Conservation (phyloP, 2,329 filamentous ascomycete genomes). For the Clarireedia paspali region DNA sequence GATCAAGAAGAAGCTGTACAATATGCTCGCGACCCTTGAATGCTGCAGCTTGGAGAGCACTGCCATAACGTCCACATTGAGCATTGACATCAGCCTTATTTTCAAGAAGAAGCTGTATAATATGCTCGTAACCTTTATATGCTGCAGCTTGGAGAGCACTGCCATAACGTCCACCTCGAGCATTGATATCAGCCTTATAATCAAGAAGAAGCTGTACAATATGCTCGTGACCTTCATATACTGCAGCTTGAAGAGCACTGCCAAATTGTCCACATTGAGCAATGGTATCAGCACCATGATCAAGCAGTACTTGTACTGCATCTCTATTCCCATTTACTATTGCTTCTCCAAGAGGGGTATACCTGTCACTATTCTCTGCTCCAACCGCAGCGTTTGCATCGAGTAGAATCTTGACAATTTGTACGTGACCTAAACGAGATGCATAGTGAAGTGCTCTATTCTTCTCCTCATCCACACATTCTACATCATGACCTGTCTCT, state of each 20-base stretch:
- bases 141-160: background rate
- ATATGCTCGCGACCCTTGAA: too few relatives aligned
- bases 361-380: too few relatives aligned
- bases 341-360: too few relatives aligned
- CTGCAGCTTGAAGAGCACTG: background rate
- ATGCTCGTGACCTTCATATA: background rate
- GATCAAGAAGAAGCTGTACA: too few relatives aligned
- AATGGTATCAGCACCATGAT: too few relatives aligned
- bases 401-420: too few relatives aligned
- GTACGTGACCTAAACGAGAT: slow-evolving; percentile 6
- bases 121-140: background rate
- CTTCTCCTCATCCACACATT: slow-evolving; percentile 8
- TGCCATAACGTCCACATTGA: too few relatives aligned
- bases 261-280: too few relatives aligned
- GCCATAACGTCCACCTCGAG: slow-evolving; percentile 16
- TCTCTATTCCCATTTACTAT: too few relatives aligned
- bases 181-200: slow-evolving; percentile 19
- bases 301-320: too few relatives aligned
- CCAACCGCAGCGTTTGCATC: too few relatives aligned
- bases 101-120: background rate
- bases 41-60: too few relatives aligned
- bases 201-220: background rate
- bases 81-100: background rate
- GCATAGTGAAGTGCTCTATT: slow-evolving; percentile 13
- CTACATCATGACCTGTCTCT: slow-evolving; percentile 1